Evolutionary conservation across 73 alveolate genomes (phyloP).

Genomic region (Vitrella brassicaformis): DNA sequence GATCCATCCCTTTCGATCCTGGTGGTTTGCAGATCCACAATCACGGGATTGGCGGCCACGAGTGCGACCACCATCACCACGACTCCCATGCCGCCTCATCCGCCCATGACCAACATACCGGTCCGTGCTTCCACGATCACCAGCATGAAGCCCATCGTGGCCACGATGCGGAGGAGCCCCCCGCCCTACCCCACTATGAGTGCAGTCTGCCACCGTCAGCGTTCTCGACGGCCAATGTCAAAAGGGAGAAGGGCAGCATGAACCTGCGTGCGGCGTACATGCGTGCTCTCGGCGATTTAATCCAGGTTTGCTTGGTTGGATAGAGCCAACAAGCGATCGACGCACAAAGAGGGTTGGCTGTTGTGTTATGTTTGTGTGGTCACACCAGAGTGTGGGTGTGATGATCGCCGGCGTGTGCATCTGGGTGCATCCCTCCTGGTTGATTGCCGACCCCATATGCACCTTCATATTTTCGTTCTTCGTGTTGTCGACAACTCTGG

Average conservation of each 20-base stretch:
- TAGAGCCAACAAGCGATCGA: too few species aligned
- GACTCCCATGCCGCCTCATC: constrained; percentile 23
- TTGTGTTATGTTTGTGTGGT: too few species aligned
- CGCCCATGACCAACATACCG: too few species aligned
- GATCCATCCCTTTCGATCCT: too few species aligned
- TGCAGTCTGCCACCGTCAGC: too few species aligned
- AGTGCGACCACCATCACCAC: constrained; percentile 3
- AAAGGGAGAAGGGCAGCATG: constrained; percentile 28
- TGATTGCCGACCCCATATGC: not conserved
- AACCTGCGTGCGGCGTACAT: constrained; percentile 66
- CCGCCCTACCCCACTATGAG: too few species aligned
- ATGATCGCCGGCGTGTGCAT: constrained; percentile 63
- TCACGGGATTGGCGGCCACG: constrained; percentile 2
- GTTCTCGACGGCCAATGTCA: too few species aligned
- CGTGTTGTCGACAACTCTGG: not conserved
- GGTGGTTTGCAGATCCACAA: not conserved
- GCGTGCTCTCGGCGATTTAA: constrained; percentile 81
- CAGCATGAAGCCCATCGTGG: constrained; percentile 3
- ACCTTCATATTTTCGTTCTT: not conserved
- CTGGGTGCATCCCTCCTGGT: constrained; percentile 21
- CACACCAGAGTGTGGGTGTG: constrained; percentile 82
- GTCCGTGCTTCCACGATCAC: not conserved
- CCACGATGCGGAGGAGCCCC: not conserved
- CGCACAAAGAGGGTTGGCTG: too few species aligned
- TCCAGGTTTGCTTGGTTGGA: too few species aligned